Conservation (phyloP, 768 basidiomycete species). For the Trametes cingulata region DNA sequence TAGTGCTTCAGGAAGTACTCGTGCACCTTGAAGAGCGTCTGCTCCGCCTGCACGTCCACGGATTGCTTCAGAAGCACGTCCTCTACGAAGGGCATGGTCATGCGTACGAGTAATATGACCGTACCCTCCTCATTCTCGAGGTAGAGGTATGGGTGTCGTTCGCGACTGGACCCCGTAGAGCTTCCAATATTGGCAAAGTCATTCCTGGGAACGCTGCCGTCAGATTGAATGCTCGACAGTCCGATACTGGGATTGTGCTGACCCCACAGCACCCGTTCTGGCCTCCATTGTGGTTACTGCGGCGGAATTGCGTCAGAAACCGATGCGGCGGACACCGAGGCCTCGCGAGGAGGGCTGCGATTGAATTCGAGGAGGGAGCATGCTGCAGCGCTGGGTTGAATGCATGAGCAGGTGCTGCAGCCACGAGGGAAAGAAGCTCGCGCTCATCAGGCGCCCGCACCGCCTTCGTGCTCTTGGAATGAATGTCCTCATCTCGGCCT, state of each 20-base stretch:
- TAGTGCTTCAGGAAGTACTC: slow-evolving; percentile 20
- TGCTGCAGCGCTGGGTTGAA: background rate
- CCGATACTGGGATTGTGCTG: background rate
- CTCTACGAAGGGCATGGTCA: background rate
- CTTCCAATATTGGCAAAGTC: too few species aligned
- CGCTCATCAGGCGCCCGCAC: background rate
- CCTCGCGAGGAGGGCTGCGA: too few species aligned
- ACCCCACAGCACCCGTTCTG: background rate
- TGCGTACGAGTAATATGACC: slow-evolving; percentile 19
- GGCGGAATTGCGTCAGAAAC: background rate
- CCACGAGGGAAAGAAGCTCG: background rate
- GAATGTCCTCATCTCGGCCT: background rate
- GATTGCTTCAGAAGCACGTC: background rate
- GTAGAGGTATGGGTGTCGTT: slow-evolving; percentile 18
- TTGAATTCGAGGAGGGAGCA: too few species aligned
- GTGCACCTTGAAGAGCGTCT: slow-evolving; percentile 27
- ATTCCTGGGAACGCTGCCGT: too few species aligned
- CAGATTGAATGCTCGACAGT: too few species aligned
- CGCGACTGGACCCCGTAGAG: background rate
- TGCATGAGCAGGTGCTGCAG: background rate
- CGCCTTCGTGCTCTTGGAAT: background rate
- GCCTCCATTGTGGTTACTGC: background rate
- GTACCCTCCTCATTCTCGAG: slow-evolving; percentile 19
- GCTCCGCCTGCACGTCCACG: slow-evolving; percentile 15
- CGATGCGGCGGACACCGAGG: too few species aligned